Evolutionary conservation across 164 flowering plant species (phyloP).

Genomic region (Kingdonia uniflora): DNA sequence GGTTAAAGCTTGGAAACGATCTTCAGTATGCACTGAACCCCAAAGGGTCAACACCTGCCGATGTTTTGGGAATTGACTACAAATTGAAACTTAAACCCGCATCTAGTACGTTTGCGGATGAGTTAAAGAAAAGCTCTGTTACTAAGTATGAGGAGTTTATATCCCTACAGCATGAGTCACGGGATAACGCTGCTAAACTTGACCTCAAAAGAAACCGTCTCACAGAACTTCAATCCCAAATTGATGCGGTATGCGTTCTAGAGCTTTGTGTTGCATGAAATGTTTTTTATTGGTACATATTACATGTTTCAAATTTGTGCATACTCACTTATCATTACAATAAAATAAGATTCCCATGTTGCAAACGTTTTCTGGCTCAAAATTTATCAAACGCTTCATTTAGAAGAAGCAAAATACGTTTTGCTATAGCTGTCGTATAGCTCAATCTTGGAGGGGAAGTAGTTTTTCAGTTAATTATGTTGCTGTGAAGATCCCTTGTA

Average conservation of each 20-base stretch:
- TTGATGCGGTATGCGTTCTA: constrained; percentile 43
- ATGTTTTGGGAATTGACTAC: constrained; percentile 68
- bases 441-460: no score
- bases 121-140: constrained; percentile 33
- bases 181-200: constrained; percentile 36
- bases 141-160: constrained; percentile 43
- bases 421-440: no score
- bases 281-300: neutral
- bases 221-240: constrained; percentile 39
- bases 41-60: constrained; percentile 52
- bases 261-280: neutral
- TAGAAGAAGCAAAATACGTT: no score
- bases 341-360: no score
- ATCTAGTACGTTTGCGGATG: constrained; percentile 37
- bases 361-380: no score
- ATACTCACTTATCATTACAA: no score
- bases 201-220: constrained; percentile 46
- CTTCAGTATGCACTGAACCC: constrained; percentile 49
- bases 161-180: constrained; percentile 49
- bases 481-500: no score
- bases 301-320: no score
- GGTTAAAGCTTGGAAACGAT: constrained; percentile 66
- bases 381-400: no score
- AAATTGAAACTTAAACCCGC: constrained; percentile 59
- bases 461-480: neutral